These are phyloP conservation scores for Tulasnella sp. DNA, from an alignment of 768 basidiomycete species.

Conservation along the genomic window DNA sequence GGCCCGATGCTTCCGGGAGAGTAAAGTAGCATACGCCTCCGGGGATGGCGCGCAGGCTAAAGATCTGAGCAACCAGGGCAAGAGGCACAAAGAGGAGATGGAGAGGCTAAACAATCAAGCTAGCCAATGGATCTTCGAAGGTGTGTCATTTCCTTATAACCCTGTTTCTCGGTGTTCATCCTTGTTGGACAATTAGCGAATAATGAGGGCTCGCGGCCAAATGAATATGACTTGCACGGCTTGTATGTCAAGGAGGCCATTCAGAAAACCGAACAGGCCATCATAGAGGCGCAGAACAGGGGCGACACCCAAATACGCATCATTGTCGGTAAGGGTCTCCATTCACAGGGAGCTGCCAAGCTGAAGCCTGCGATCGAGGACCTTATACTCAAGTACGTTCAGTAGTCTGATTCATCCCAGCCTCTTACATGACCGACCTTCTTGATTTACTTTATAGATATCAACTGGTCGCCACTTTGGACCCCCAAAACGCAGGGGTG, in stretches of 20 bases:
- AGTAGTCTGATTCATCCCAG: neutral
- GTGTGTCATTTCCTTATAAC: conserved; percentile 31
- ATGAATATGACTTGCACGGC: conserved; percentile 83
- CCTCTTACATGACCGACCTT: neutral
- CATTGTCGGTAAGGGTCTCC: conserved; percentile 73
- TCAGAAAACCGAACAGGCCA: conserved; percentile 53
- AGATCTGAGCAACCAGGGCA: conserved; percentile 67
- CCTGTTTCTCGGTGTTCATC: neutral
- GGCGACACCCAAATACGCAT: conserved; percentile 58
- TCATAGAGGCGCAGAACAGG: conserved; percentile 50
- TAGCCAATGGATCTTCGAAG: conserved; percentile 74
- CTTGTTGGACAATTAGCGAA: conserved; percentile 59
- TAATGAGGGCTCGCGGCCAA: conserved; percentile 62
- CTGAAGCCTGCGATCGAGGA: conserved; percentile 87
- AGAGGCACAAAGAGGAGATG: conserved; percentile 67
- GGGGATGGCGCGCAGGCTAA: conserved; percentile 75
- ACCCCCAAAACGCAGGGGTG: conserved; percentile 75
- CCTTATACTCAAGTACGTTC: conserved; percentile 61
- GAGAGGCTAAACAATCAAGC: conserved; percentile 69
- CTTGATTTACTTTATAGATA: conserved; percentile 37
- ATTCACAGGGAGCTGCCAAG: conserved; percentile 68
- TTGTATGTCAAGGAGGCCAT: conserved; percentile 91
- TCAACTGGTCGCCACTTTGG: conserved; percentile 57
- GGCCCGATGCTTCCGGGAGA: conserved; percentile 55
- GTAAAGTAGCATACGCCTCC: conserved; percentile 60